Evolutionary conservation across 257 asterid species (phyloP).

Genomic region (Fraxinus excelsior): DNA sequence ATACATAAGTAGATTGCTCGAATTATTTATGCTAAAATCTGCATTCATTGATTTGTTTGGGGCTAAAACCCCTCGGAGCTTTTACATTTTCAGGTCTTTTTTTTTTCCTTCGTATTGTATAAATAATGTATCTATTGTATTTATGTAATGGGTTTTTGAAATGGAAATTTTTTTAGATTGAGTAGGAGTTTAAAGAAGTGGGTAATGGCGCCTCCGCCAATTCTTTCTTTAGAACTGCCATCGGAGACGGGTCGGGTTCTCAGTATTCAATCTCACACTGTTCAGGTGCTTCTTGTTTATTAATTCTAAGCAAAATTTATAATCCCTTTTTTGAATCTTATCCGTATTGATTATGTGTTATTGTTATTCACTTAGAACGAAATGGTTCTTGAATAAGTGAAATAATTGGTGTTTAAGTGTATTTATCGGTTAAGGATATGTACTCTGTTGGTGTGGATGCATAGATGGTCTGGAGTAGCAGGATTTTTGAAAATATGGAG

Average conservation of each 20-base stretch:
- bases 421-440: not conserved
- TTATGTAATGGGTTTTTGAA: conserved; percentile 10
- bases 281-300: conserved; percentile 61
- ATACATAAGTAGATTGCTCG: not conserved
- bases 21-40: conserved; percentile 36
- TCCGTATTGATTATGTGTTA: conserved; percentile 3
- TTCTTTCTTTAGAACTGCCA: conserved; percentile 82
- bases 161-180: conserved; percentile 38
- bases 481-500: not conserved
- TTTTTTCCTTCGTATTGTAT: not conserved
- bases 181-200: conserved; percentile 37
- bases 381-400: conserved; percentile 11
- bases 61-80: conserved; percentile 28
- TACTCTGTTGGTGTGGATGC: not conserved
- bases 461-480: not conserved
- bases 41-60: conserved; percentile 19
- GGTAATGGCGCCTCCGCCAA: conserved; percentile 82
- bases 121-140: not conserved
- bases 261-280: conserved; percentile 96
- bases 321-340: not conserved
- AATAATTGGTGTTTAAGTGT: conserved; percentile 1
- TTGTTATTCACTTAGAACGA: not conserved
- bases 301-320: not conserved
- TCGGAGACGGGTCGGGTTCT: conserved; percentile 91
- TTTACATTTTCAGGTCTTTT: conserved; percentile 42